These are phyloP conservation scores for Chaetothyriales sp. DNA, from an alignment of 2,329 filamentous ascomycete genomes.

Conservation along the genomic window DNA sequence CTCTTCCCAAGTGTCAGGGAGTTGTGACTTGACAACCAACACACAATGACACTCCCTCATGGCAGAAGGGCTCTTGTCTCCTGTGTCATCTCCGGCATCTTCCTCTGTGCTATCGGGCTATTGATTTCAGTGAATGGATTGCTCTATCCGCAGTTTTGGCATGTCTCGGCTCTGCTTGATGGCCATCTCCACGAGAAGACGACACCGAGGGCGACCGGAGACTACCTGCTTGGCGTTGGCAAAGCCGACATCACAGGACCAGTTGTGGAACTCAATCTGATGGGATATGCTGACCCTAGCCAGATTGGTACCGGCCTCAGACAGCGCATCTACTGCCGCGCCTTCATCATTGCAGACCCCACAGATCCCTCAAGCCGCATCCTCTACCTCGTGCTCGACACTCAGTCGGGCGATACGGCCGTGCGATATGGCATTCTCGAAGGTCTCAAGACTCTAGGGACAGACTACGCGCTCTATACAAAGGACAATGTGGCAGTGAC, in stretches of 20 bases:
- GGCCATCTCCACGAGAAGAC: background rate
- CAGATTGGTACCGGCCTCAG: conserved; percentile 73
- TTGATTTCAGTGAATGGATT: background rate
- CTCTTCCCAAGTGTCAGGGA: background rate
- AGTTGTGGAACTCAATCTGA: conserved; percentile 78
- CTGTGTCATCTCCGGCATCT: background rate
- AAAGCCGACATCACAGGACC: conserved; percentile 65
- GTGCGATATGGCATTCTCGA: conserved; percentile 75
- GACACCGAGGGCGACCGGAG: conserved; percentile 14
- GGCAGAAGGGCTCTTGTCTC: background rate
- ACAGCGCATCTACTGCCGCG: conserved; percentile 73
- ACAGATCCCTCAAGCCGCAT: conserved; percentile 55
- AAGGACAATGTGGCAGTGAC: conserved; percentile 76
- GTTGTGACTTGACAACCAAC: background rate
- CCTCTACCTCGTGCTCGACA: conserved; percentile 76
- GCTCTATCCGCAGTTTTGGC: background rate
- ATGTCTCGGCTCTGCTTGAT: background rate
- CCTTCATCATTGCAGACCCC: conserved; percentile 69
- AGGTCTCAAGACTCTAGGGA: conserved; percentile 52
- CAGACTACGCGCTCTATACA: conserved; percentile 58
- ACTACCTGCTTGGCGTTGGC: conserved; percentile 52
- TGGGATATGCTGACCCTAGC: conserved; percentile 76
- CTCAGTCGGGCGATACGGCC: conserved; percentile 76
- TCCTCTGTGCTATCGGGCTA: background rate
- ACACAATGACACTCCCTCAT: background rate